Conservation (phyloP, 306 rosid species). For the Dalbergia oliveri region DNA sequence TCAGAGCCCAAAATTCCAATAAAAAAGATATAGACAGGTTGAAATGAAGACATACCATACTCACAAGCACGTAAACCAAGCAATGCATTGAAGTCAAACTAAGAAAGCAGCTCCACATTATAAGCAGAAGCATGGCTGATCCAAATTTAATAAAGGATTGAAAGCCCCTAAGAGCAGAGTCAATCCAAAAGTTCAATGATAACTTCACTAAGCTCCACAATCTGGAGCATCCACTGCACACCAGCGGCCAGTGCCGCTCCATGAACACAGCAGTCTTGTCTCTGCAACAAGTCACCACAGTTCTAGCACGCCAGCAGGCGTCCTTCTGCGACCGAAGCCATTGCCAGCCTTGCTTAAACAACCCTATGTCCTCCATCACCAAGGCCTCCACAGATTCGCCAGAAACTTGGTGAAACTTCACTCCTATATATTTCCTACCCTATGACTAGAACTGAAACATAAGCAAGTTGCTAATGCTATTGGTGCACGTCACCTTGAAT, state of each 20-base stretch:
- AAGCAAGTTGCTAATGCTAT: constrained; percentile 50
- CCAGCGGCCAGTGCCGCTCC: constrained; percentile 90
- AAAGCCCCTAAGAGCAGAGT: constrained; percentile 79
- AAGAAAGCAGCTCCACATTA: constrained; percentile 97
- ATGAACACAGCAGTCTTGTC: constrained; percentile 60
- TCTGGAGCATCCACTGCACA: constrained; percentile 70
- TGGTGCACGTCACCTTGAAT: constrained; percentile 50
- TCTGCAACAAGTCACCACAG: constrained; percentile 54
- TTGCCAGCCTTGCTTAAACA: constrained; percentile 86
- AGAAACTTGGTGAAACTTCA: constrained; percentile 39
- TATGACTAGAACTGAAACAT: constrained; percentile 30
- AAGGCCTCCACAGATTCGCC: constrained; percentile 44
- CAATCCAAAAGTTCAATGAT: constrained; percentile 72
- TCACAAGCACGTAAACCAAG: constrained; percentile 85
- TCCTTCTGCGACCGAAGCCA: constrained; percentile 83
- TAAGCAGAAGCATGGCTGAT: constrained; percentile 85
- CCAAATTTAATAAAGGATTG: constrained; percentile 73
- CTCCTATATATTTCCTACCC: neutral
- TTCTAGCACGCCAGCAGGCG: constrained; percentile 58
- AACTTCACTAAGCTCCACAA: constrained; percentile 61
- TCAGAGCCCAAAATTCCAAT: constrained; percentile 38
- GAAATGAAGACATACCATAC: constrained; percentile 73
- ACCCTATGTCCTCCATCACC: constrained; percentile 89
- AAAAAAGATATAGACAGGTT: constrained; percentile 11
- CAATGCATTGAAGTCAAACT: constrained; percentile 91